These are phyloP conservation scores for Solanum aculeatissimum DNA, from an alignment of 305 asterid species.

Conservation along the genomic window DNA sequence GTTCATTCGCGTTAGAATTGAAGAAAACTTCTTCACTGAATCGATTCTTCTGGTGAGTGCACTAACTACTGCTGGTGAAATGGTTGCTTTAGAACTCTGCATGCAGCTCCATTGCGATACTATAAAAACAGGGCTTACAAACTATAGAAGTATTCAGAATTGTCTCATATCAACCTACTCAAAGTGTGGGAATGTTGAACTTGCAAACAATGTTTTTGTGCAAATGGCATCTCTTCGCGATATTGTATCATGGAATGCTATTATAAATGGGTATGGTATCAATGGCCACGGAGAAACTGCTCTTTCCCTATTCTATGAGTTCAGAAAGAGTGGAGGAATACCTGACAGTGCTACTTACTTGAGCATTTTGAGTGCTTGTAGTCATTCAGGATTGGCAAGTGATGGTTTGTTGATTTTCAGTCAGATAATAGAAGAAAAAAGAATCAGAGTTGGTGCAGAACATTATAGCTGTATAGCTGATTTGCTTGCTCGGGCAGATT, in stretches of 20 bases:
- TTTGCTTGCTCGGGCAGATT: constrained; percentile 9
- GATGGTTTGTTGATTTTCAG: constrained; percentile 5
- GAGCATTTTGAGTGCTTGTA: constrained; percentile 6
- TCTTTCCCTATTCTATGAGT: constrained; percentile 1
- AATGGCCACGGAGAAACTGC: constrained; percentile 12
- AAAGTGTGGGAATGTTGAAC: constrained; percentile 3
- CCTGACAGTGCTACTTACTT: constrained; percentile 6
- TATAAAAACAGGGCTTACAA: background rate
- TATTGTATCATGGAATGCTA: constrained; percentile 10
- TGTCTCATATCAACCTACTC: constrained; percentile 9
- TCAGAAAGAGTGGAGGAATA: background rate
- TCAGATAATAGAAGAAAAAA: background rate
- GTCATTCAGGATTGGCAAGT: constrained; percentile 4
- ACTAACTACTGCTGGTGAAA: constrained; percentile 2
- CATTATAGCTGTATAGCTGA: constrained; percentile 5
- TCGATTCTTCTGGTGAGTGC: background rate
- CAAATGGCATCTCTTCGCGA: constrained; percentile 1
- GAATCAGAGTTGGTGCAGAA: background rate
- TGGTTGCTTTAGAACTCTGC: constrained; percentile 2
- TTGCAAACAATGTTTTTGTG: constrained; percentile 3
- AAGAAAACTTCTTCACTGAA: background rate
- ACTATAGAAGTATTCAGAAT: background rate
- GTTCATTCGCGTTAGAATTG: background rate
- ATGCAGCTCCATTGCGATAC: constrained; percentile 10
- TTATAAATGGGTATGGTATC: constrained; percentile 10